Base-by-base conservation (phyloP, 495 filamentous ascomycete genomes). In the Bathelium albidoporum region DNA sequence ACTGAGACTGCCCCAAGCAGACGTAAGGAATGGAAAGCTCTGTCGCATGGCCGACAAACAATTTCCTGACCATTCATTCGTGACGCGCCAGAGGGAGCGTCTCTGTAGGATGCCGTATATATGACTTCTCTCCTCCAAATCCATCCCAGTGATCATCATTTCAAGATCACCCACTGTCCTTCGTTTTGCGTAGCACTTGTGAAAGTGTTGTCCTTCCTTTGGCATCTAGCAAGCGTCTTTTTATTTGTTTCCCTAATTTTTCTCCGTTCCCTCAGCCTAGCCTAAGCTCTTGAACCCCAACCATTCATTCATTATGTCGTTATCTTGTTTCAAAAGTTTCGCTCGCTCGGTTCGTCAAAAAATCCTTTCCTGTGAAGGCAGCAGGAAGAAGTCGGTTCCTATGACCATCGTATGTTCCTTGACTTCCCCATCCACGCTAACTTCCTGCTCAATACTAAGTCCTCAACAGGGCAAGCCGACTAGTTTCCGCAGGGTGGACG, bases 401-500 rank as follows among this genome's bases (percentile, higher is more conserved):
- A 55, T 68, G 29, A 59, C 65, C 32, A 70, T 69, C 18, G 68
- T 70, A 62, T 11, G 63, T 62, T n/a, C 24, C 24, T 24, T 9
- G 34, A 2, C 14, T 32, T 22, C 36, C 12, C 60, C 12, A 52
- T 45, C 44, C 34, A 16, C 49, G 45, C 32, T 32, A 2, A 20
- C 22, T 20, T 24, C 34, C 9, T 18, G 12, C 18, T 22, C 12
- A 14, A 59, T 32, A 34, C 20, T 34, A 10, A 32, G 32, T 1
- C 32, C 29, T 24, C 7, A 66, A 10, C 67, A 72, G 72, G 68
- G 69, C 58, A 67, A 55, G 11, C 73, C 73, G 4, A 74, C 69
- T 16, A 62, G 74, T 65, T 72, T 74, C 44, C 69, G 73, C 5
- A 62, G 65, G 39, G 62, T 70, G 31, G 73, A 73, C 34, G 64